These are phyloP conservation scores for Starmerella cellae DNA, from an alignment of 805 yeast genomes.

Conservation along the genomic window DNA sequence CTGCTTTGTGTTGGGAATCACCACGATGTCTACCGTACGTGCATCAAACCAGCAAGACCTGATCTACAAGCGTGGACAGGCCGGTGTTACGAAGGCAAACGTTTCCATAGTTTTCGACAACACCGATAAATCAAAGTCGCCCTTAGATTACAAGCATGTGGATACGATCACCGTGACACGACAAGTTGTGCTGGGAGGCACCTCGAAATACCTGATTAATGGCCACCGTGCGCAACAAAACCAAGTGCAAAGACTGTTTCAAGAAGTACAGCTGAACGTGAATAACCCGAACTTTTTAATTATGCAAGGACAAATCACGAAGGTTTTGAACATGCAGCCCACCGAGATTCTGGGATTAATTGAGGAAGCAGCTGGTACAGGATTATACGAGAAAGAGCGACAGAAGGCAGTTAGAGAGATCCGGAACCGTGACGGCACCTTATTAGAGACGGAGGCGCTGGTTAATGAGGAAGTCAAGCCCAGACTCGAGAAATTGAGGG, in stretches of 20 bases:
- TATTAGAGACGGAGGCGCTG: slow-evolving; percentile 59
- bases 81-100: slow-evolving; percentile 93
- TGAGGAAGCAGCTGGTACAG: slow-evolving; percentile 97
- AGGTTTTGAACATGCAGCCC: slow-evolving; percentile 93
- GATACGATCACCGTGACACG: slow-evolving; percentile 67
- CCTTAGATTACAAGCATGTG: slow-evolving; percentile 76
- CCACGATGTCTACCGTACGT: slow-evolving; percentile 87
- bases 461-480: slow-evolving; percentile 86
- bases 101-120: slow-evolving; percentile 94
- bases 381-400: slow-evolving; percentile 85
- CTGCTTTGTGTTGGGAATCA: slow-evolving; percentile 94
- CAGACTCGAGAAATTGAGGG: slow-evolving; percentile 63
- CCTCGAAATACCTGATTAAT: slow-evolving; percentile 80
- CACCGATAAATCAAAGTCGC: slow-evolving; percentile 57
- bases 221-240: slow-evolving; percentile 96
- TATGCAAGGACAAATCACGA: slow-evolving; percentile 98
- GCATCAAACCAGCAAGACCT: slow-evolving; percentile 88
- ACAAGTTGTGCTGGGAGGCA: slow-evolving; percentile 81
- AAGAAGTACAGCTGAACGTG: slow-evolving; percentile 87
- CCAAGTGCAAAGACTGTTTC: slow-evolving; percentile 78
- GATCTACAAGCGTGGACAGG: slow-evolving; percentile 94
- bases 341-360: slow-evolving; percentile 75
- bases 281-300: slow-evolving; percentile 94
- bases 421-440: slow-evolving; percentile 77
- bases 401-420: slow-evolving; percentile 85